Percentiles rank a stretch among this genome's conserved stretches.
Conservation (phyloP, 1,284 basidiomycete genomes). For the Cutaneotrichosporon dermatis region DNA sequence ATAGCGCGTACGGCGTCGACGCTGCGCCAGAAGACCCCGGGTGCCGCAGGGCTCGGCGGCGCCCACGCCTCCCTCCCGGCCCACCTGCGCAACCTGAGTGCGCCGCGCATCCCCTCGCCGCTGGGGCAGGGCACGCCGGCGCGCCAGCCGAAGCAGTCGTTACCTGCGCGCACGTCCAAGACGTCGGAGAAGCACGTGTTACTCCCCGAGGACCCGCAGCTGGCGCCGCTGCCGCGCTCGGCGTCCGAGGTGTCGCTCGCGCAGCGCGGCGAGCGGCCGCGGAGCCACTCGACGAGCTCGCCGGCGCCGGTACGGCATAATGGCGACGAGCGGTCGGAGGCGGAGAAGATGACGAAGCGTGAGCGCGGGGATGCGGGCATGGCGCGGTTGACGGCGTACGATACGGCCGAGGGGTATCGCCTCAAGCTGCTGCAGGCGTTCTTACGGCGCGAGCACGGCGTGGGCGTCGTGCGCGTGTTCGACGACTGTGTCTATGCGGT, state of each 20-base stretch:
- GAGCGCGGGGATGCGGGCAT: constrained; percentile 67
- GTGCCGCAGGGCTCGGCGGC: constrained; percentile 5
- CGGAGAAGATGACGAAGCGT: constrained; percentile 60
- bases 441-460: constrained; percentile 88
- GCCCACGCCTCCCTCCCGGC: constrained; percentile 38
- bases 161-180: constrained; percentile 71
- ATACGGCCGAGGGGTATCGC: constrained; percentile 73
- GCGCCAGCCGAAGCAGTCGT: constrained; percentile 36
- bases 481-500: constrained; percentile 91
- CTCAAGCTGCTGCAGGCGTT: constrained; percentile 74
- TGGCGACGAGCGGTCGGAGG: constrained; percentile 43
- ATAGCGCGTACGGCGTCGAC: constrained; percentile 47
- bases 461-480: constrained; percentile 72
- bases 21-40: constrained; percentile 30
- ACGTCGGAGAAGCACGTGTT: constrained; percentile 87
- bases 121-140: constrained; percentile 47
- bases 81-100: constrained; percentile 43
- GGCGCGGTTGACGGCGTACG: constrained; percentile 78
- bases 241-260: constrained; percentile 23
- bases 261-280: constrained; percentile 15
- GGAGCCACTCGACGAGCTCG: neutral
- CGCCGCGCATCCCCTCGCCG: constrained; percentile 45
- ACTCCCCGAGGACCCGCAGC: constrained; percentile 84
- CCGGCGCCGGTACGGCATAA: constrained; percentile 1
- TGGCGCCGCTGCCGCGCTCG: constrained; percentile 61